phyloP scores from a whole-genome alignment of 495 filamentous ascomycete species.

The Tuber borchii region DNA sequence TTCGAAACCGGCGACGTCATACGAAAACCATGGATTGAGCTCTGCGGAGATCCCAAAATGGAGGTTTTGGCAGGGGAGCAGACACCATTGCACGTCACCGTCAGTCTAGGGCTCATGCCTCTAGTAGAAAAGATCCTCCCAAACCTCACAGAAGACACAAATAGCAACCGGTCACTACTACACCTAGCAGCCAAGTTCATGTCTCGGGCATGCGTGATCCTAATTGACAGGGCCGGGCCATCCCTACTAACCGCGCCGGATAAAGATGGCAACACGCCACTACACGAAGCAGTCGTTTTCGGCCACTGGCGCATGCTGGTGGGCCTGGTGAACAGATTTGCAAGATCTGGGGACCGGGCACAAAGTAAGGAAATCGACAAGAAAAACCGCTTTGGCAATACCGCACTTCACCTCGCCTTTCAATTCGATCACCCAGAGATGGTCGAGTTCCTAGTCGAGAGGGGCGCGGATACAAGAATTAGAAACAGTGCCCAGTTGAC shows the following conservation, averaged over 20 bases:
- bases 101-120: neutral
- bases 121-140: neutral
- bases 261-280: neutral
- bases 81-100: neutral
- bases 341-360: neutral
- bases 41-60: no score
- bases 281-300: neutral
- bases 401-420: neutral
- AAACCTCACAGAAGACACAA: neutral
- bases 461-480: neutral
- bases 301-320: neutral
- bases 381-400: neutral
- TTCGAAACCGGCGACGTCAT: neutral
- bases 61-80: no score
- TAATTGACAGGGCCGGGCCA: neutral
- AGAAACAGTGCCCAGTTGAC: conserved; percentile 8
- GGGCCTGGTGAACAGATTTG: neutral
- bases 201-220: neutral
- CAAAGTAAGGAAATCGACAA: neutral
- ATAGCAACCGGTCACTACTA: neutral
- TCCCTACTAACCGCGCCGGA: neutral
- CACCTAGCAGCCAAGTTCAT: neutral
- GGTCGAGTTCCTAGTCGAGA: neutral
- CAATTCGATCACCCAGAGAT: neutral
- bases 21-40: neutral